phyloP scores from a whole-genome alignment of 2,329 filamentous ascomycete genomes.

The Nigrospora sphaerica region DNA sequence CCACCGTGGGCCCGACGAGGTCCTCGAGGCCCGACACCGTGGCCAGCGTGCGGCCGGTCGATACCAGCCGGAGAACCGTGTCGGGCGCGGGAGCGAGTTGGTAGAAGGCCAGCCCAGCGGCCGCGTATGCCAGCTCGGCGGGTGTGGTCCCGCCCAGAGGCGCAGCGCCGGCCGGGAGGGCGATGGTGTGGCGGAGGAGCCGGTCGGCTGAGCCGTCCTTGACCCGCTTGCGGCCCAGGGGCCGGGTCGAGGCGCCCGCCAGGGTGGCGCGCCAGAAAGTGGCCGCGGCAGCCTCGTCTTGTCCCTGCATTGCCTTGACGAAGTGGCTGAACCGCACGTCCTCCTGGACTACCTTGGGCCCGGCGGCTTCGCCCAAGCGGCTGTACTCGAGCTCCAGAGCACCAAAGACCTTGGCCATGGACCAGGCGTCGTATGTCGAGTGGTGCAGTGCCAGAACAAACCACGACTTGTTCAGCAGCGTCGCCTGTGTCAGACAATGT shows the following conservation, averaged over 20 bases:
- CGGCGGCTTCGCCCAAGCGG: background rate
- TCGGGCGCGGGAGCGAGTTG: background rate
- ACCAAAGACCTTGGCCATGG: background rate
- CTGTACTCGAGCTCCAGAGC: background rate
- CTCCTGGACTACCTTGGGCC: no score
- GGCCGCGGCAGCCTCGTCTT: background rate
- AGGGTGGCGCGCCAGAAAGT: background rate
- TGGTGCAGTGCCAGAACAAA: background rate
- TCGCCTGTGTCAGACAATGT: background rate
- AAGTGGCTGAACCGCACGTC: background rate
- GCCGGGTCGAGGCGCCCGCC: background rate
- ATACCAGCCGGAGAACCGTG: background rate
- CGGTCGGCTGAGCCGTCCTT: background rate
- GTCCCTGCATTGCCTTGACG: background rate
- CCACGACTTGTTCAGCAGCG: background rate
- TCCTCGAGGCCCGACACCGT: background rate
- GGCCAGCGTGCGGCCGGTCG: background rate
- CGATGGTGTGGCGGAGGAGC: background rate
- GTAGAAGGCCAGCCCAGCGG: background rate
- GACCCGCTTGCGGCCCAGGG: background rate
- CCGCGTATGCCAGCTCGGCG: background rate
- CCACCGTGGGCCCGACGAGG: background rate
- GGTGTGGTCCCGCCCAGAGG: no score
- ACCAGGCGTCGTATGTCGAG: background rate
- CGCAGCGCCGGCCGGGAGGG: background rate